Conservation (phyloP, 768 basidiomycete species). For the Naganishia vishniacii region DNA sequence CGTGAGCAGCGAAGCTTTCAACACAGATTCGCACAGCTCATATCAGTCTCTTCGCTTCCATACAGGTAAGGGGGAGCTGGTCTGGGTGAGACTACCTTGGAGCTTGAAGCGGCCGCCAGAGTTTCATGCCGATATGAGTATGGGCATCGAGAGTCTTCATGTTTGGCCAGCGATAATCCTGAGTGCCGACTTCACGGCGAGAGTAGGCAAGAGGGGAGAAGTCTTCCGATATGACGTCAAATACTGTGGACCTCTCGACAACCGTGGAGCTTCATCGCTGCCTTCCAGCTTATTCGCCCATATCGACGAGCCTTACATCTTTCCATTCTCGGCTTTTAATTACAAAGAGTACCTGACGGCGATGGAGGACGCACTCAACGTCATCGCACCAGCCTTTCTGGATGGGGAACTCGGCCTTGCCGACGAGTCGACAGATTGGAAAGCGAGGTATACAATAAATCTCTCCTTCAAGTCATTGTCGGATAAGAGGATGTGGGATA, state of each 20-base stretch:
- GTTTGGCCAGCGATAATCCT: constrained; percentile 13
- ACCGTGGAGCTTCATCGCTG: neutral
- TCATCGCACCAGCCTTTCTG: constrained; percentile 12
- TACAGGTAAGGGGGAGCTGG: constrained; percentile 14
- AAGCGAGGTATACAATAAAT: constrained; percentile 1
- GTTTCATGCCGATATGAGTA: neutral
- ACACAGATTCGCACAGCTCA: neutral
- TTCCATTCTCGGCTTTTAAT: constrained; percentile 11
- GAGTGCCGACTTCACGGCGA: neutral
- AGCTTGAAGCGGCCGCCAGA: neutral
- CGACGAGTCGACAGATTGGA: constrained; percentile 2
- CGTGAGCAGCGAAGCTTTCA: neutral
- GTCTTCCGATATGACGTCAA: constrained; percentile 9
- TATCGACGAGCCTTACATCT: constrained; percentile 9
- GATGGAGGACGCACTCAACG: constrained; percentile 14
- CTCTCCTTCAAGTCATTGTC: constrained; percentile 2
- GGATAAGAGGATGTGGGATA: constrained; percentile 2
- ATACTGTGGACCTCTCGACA: constrained; percentile 18
- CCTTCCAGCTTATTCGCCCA: constrained; percentile 10
- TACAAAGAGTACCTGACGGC: constrained; percentile 1
- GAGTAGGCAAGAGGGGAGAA: constrained; percentile 2
- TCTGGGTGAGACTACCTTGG: constrained; percentile 14
- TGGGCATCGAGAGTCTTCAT: constrained; percentile 3
- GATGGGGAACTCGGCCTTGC: constrained; percentile 10
- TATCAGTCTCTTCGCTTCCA: neutral